Evolutionary conservation across 2,329 filamentous ascomycete genomes (phyloP), one percentile per base, ranked within the genome.

Genomic region (Tothia fuscella): DNA sequence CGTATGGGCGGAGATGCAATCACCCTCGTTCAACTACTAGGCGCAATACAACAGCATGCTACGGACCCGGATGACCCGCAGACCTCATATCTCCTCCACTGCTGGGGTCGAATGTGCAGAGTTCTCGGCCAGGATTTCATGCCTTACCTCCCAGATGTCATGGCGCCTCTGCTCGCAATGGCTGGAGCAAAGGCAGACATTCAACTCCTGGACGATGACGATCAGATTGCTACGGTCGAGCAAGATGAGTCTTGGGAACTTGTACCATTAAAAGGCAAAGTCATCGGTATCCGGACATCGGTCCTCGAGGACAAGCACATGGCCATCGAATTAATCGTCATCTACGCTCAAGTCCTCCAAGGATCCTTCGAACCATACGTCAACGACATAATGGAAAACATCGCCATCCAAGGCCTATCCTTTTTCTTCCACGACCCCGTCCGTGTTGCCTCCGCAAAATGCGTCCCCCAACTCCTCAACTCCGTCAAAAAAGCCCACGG

Each of bases 401-500:
- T 98, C 56, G 89, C 88, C 2, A 70, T 98, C 17, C 89, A 91
- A 6, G 87, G 91, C 16, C 73, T 98, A 36, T 84, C 87, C 3
- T 98, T 98, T 71, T 98, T 96, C 71, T 98, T 98, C 76, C 91
- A 98, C 62, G 91, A 98, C 57, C 89, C 91, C 0, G 91, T 96
- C 43, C 80, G 91, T 41, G 89, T 93, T 40, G 88, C 93, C 26
- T 93, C 91, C 4, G 89, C 91, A 20, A 94, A 94, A 65, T 78
- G 93, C 51, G 84, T 98, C 5, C 91, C 91, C 13, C 85, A 93
- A 59, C 76, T 98, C 13, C 73, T 98, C 35, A 91, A 86, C 59
- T 86, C 88, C 2, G 94, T 88, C 70, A 94, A 94, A 68, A 89
- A 89, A 60, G 81, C 83, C 0, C 91, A 89, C 55, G 89, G 89